A percentile compares a stretch with the other conserved stretches of the same genome.
Evolutionary conservation across 179 eudicot species (phyloP).

Genomic region (Amaranthus tricolor): DNA sequence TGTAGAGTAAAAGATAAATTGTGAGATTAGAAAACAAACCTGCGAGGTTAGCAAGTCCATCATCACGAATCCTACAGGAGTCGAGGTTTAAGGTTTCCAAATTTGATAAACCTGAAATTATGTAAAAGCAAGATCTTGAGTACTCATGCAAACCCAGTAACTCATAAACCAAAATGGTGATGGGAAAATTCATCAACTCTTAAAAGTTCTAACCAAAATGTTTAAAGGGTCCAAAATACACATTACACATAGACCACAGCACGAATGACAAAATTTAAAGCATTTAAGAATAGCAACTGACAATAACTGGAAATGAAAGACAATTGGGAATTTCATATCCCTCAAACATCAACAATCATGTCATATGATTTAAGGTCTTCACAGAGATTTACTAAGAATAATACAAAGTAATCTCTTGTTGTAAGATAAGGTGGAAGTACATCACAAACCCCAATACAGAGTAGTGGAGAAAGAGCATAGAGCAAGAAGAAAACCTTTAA

Average conservation of each 20-base stretch:
- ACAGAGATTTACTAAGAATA: background rate
- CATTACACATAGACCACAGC: background rate
- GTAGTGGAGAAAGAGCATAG: background rate
- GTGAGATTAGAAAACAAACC: slow-evolving; percentile 36
- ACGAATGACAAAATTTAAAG: background rate
- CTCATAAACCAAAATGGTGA: background rate
- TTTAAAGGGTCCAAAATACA: background rate
- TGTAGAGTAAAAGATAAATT: background rate
- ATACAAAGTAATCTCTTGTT: background rate
- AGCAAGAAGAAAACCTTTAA: slow-evolving; percentile 53
- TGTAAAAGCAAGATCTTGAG: slow-evolving; percentile 4
- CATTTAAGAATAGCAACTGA: background rate
- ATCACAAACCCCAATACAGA: slow-evolving; percentile 1
- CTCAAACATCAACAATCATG: background rate
- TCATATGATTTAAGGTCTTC: no score
- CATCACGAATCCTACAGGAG: slow-evolving; percentile 81
- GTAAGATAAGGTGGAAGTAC: background rate
- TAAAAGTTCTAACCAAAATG: background rate
- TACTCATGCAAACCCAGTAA: background rate
- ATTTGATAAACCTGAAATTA: slow-evolving; percentile 53
- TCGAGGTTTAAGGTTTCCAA: slow-evolving; percentile 88
- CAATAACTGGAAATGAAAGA: background rate
- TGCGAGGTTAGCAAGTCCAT: slow-evolving; percentile 68
- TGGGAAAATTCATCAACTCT: no score
- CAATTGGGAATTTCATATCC: background rate